A percentile compares a stretch with the other conserved stretches of the same genome.
phyloP scores from a whole-genome alignment of 352 stramenopile genomes.

The Blastocystis sp. region DNA sequence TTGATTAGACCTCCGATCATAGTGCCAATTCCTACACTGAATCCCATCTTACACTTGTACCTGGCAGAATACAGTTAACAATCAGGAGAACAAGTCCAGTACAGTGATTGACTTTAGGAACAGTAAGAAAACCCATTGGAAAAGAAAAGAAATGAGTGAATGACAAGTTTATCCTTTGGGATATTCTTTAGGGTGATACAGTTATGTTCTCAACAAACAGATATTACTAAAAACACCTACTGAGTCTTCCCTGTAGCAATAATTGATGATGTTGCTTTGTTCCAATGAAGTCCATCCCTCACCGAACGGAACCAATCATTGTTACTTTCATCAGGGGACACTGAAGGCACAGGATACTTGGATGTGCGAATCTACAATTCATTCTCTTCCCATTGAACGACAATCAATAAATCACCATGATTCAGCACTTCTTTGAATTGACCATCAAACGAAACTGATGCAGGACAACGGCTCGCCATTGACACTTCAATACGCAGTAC shows the following conservation, averaged over 20 bases:
- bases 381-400: slow-evolving; percentile 73
- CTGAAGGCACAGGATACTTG: slow-evolving; percentile 81
- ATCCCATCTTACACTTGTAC: neutral
- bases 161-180: neutral
- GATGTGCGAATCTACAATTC: slow-evolving; percentile 70
- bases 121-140: slow-evolving; percentile 56
- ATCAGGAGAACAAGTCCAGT: slow-evolving; percentile 51
- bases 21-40: slow-evolving; percentile 28
- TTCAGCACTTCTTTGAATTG: slow-evolving; percentile 83
- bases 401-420: slow-evolving; percentile 80
- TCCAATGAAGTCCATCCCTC: slow-evolving; percentile 88
- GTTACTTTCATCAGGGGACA: slow-evolving; percentile 83
- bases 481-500: slow-evolving; percentile 84
- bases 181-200: neutral
- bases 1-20: slow-evolving; percentile 52
- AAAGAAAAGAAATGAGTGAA: neutral
- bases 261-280: slow-evolving; percentile 75
- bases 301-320: slow-evolving; percentile 87
- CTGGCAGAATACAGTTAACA: slow-evolving; percentile 55
- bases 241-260: neutral
- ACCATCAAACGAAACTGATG: slow-evolving; percentile 85
- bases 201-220: slow-evolving; percentile 14
- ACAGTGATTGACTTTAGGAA: slow-evolving; percentile 66
- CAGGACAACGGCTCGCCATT: slow-evolving; percentile 72
- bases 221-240: neutral